These are phyloP conservation scores for Phytophthora crassamura DNA, from an alignment of 352 stramenopile genomes.

Conservation along the genomic window DNA sequence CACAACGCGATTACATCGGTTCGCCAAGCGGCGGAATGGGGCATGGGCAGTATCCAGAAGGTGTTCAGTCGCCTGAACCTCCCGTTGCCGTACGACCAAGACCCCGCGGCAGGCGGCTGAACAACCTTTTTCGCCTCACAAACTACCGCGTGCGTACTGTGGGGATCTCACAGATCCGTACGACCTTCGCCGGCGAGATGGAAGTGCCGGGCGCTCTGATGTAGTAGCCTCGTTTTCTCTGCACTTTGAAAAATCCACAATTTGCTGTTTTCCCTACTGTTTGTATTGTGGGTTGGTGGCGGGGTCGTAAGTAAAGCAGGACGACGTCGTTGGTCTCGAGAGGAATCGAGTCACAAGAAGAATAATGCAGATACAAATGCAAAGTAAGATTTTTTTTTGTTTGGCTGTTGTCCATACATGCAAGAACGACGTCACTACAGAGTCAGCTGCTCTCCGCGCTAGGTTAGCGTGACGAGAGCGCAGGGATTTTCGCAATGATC, in stretches of 20 bases:
- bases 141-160: constrained; percentile 23
- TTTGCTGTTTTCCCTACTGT: too few relatives aligned
- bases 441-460: not conserved
- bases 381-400: too few relatives aligned
- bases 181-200: not conserved
- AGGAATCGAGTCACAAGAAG: too few relatives aligned
- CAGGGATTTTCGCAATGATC: too few relatives aligned
- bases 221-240: too few relatives aligned
- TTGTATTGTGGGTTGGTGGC: too few relatives aligned
- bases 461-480: not conserved
- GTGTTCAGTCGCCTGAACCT: not conserved
- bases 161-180: not conserved
- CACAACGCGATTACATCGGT: constrained; percentile 15
- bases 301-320: too few relatives aligned
- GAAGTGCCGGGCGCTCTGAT: not conserved
- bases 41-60: constrained; percentile 5
- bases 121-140: constrained; percentile 7
- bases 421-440: too few relatives aligned
- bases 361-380: too few relatives aligned
- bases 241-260: too few relatives aligned
- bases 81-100: not conserved
- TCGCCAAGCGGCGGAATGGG: not conserved
- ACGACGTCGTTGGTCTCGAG: too few relatives aligned
- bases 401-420: too few relatives aligned
- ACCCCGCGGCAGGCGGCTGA: not conserved